These are phyloP conservation scores for Dactylonectria macrodidyma DNA, from an alignment of 2,329 filamentous ascomycete species.

Conservation along the genomic window DNA sequence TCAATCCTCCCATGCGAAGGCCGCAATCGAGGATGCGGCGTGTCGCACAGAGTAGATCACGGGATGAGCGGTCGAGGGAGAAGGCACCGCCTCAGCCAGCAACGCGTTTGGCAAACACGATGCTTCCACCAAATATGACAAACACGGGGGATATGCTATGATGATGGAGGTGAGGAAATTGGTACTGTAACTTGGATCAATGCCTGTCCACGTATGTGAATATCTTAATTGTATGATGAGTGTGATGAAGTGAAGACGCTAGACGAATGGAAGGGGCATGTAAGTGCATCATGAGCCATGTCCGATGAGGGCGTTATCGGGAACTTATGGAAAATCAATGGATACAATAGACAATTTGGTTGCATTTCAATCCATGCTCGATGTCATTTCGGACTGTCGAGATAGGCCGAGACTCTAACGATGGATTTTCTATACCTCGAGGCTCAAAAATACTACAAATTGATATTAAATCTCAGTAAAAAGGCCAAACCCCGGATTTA, in stretches of 20 bases:
- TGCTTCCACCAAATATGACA: constrained; percentile 51
- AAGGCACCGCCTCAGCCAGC: constrained; percentile 57
- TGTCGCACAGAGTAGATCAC: constrained; percentile 51
- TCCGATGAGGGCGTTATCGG: constrained; percentile 11
- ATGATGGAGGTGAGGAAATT: constrained; percentile 21
- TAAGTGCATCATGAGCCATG: constrained; percentile 19
- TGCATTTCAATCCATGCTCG: not conserved
- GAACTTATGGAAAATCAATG: constrained; percentile 2
- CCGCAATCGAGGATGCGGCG: constrained; percentile 62
- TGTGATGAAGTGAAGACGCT: constrained; percentile 24
- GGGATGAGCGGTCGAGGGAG: constrained; percentile 53
- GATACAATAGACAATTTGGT: constrained; percentile 19
- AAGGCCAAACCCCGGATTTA: no score
- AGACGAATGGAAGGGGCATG: constrained; percentile 5
- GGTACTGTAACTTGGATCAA: constrained; percentile 1
- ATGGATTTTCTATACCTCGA: no score
- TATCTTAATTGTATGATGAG: constrained; percentile 32
- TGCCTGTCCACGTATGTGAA: constrained; percentile 19
- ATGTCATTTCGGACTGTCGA: no score
- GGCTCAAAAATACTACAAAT: no score
- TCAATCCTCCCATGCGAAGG: constrained; percentile 70
- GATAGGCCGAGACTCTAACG: no score
- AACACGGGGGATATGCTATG: constrained; percentile 56
- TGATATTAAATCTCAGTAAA: no score
- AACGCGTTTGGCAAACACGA: constrained; percentile 57